Conservation (phyloP, 129 eudicot genomes). For the Calendula officinalis region DNA sequence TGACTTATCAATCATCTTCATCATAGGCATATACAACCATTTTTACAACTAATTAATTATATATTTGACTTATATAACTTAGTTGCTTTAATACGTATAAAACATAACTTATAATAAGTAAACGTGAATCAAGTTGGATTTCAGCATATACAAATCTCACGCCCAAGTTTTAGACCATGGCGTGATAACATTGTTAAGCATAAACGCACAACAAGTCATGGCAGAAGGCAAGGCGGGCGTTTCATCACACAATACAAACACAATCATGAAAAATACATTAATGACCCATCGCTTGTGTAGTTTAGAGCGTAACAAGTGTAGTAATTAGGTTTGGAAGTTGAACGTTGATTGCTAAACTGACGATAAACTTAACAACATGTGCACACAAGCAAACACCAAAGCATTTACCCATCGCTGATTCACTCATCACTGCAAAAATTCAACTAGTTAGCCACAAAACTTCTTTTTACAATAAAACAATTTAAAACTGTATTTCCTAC, state of each 20-base stretch:
- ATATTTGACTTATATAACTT: too few species aligned
- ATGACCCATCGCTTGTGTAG: background rate
- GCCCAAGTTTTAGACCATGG: too few species aligned
- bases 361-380: constrained; percentile 50
- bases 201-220: too few species aligned
- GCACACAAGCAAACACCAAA: constrained; percentile 58
- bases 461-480: background rate
- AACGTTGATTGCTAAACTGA: constrained; percentile 37
- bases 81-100: too few species aligned
- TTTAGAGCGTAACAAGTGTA: constrained; percentile 23
- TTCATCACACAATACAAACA: background rate
- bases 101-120: too few species aligned
- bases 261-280: background rate
- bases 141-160: too few species aligned
- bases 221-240: too few species aligned
- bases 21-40: too few species aligned
- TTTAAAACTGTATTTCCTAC: constrained; percentile 22
- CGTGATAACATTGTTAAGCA: too few species aligned
- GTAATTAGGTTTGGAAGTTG: constrained; percentile 28
- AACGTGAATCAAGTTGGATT: too few species aligned
- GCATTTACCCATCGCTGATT: constrained; percentile 49
- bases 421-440: constrained; percentile 46
- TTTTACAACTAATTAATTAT: too few species aligned
- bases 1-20: too few species aligned
- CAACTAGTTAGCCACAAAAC: background rate